Evolutionary conservation across 768 basidiomycete species (phyloP).

Genomic region (Naematelia encephala): DNA sequence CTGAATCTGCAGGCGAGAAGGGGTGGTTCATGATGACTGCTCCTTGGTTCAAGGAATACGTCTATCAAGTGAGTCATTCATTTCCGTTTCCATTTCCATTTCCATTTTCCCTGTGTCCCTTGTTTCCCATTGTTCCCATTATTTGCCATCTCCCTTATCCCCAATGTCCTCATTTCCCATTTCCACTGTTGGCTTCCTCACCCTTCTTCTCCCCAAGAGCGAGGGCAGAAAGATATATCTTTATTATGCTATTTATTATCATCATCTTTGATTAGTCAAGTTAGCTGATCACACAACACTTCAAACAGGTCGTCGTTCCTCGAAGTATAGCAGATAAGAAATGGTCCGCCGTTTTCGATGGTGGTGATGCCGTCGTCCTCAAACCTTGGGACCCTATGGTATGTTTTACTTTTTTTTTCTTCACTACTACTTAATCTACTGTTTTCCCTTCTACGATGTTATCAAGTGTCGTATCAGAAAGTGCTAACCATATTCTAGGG

Average conservation of each 20-base stretch:
- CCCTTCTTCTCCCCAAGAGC: no score
- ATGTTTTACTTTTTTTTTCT: no score
- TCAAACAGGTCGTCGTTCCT: constrained; percentile 65
- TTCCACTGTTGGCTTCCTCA: no score
- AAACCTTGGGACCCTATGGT: constrained; percentile 91
- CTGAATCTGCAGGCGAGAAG: constrained; percentile 68
- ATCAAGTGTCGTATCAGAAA: no score
- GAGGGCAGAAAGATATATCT: no score
- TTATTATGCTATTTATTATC: neutral
- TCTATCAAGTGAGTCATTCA: constrained; percentile 69
- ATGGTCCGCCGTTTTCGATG: constrained; percentile 74
- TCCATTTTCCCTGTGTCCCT: neutral
- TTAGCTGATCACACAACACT: neutral
- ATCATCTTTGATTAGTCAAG: neutral
- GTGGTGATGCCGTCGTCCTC: constrained; percentile 63
- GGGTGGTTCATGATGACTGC: constrained; percentile 89
- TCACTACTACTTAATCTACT: no score
- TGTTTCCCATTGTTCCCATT: no score
- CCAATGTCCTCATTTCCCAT: no score
- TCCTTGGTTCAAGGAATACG: constrained; percentile 83
- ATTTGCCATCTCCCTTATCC: no score
- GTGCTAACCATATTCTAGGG: no score
- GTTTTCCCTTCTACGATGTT: no score
- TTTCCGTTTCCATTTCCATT: neutral
- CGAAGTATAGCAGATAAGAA: constrained; percentile 74